Percentiles rank a stretch among this genome's conserved stretches.
Evolutionary conservation across 495 filamentous ascomycete genomes (phyloP).

Genomic region (Bacidia rubella): DNA sequence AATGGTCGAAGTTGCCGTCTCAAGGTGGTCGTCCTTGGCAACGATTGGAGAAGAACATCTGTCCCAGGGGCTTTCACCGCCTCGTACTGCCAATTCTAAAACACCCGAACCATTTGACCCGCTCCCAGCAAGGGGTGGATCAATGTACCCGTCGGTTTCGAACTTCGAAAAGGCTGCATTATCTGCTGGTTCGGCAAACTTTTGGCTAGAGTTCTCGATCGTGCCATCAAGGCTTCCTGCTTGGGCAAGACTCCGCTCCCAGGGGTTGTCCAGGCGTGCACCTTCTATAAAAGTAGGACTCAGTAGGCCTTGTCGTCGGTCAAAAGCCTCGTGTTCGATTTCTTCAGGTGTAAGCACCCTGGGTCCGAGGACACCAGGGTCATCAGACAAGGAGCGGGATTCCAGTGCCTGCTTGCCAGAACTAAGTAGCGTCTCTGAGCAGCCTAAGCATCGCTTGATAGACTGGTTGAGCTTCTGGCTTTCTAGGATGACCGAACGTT

Average conservation of each 20-base stretch:
- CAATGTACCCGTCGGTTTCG: not conserved
- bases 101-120: no score
- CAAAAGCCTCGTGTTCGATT: slow-evolving; percentile 32
- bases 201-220: not conserved
- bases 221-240: not conserved
- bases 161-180: not conserved
- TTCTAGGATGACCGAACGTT: slow-evolving; percentile 75
- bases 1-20: no score
- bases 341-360: slow-evolving; percentile 61
- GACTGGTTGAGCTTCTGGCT: slow-evolving; percentile 90
- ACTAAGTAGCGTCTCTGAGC: slow-evolving; percentile 79
- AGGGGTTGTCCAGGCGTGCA: slow-evolving; percentile 4
- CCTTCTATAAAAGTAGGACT: slow-evolving; percentile 5
- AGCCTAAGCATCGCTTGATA: slow-evolving; percentile 70
- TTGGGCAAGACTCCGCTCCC: slow-evolving; percentile 9
- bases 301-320: slow-evolving; percentile 11
- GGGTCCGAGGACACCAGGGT: slow-evolving; percentile 62
- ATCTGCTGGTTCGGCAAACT: no score
- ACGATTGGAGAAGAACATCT: no score
- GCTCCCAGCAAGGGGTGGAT: no score
- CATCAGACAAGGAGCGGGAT: slow-evolving; percentile 59
- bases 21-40: no score
- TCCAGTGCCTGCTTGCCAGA: slow-evolving; percentile 78
- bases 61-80: no score
- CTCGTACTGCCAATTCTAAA: no score